These are phyloP conservation scores for Apiotrichum gracile DNA, from an alignment of 1,284 basidiomycete genomes.

Conservation along the genomic window DNA sequence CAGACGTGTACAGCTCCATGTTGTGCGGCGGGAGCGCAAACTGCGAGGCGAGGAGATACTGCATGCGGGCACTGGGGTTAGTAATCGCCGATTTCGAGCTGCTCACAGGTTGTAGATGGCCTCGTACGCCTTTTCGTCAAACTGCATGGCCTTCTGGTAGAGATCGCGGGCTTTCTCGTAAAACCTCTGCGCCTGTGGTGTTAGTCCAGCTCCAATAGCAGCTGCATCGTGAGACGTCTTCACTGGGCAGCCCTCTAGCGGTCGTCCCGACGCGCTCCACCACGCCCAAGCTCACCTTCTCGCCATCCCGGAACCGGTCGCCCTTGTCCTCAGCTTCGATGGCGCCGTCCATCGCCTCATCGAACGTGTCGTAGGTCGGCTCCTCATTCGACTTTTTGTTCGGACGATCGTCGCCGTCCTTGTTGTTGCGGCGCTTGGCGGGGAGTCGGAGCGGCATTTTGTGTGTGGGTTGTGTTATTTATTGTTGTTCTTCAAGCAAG, in stretches of 20 bases:
- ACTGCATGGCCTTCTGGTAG: constrained; percentile 39
- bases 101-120: constrained; percentile 46
- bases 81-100: not conserved
- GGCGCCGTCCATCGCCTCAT: constrained; percentile 46
- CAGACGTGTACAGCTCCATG: constrained; percentile 12
- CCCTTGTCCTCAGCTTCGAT: constrained; percentile 48
- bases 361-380: constrained; percentile 43
- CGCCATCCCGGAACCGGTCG: constrained; percentile 46
- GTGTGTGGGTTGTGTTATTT: not conserved
- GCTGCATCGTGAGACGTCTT: no score
- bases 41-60: constrained; percentile 37
- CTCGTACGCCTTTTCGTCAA: constrained; percentile 34
- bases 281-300: constrained; percentile 32
- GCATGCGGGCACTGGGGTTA: constrained; percentile 37
- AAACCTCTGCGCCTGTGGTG: constrained; percentile 36
- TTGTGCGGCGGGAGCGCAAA: constrained; percentile 41
- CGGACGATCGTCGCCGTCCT: constrained; percentile 13
- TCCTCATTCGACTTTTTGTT: constrained; percentile 31
- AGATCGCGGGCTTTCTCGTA: constrained; percentile 44
- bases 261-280: no score
- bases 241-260: no score
- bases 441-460: constrained; percentile 9
- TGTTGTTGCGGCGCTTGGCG: constrained; percentile 8
- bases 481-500: not conserved
- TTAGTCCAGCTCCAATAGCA: no score